Conservation (phyloP, 2,329 filamentous ascomycete species). For the Juglanconis juglandina region DNA sequence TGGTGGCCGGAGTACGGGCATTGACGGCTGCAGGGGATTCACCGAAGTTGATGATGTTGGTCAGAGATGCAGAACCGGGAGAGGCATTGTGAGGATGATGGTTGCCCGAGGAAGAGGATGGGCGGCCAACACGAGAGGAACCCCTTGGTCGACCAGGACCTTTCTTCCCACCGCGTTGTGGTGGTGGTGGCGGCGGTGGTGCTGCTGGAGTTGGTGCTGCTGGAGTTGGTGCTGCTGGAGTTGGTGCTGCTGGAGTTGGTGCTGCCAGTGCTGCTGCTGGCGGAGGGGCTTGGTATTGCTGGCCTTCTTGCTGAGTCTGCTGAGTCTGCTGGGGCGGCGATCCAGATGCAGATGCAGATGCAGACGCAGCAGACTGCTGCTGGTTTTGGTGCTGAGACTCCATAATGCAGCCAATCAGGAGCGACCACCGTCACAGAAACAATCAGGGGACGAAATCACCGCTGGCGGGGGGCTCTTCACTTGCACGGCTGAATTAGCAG, state of each 20-base stretch:
- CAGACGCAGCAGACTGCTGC: background rate
- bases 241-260: constrained; percentile 5
- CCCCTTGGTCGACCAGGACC: constrained; percentile 11
- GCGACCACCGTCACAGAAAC: background rate
- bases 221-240: constrained; percentile 3
- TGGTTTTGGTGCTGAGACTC: constrained; percentile 15
- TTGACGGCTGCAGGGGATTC: constrained; percentile 5
- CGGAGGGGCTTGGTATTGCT: no score
- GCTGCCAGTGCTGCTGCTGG: background rate
- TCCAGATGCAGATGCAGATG: background rate
- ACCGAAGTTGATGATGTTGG: constrained; percentile 12
- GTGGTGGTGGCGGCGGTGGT: constrained; percentile 5
- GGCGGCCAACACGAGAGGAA: constrained; percentile 14
- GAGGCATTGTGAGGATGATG: constrained; percentile 8
- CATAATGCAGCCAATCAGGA: constrained; percentile 19
- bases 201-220: background rate
- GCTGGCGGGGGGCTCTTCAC: background rate
- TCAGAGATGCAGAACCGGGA: constrained; percentile 1
- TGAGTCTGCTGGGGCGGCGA: background rate
- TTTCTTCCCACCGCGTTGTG: constrained; percentile 12
- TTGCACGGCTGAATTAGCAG: background rate
- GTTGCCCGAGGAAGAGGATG: constrained; percentile 13
- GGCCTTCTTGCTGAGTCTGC: no score
- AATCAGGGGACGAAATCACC: constrained; percentile 3
- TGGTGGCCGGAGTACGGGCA: constrained; percentile 11